These are phyloP conservation scores for Strobilomyces confusus DNA, from an alignment of 768 basidiomycete genomes.

Conservation along the genomic window DNA sequence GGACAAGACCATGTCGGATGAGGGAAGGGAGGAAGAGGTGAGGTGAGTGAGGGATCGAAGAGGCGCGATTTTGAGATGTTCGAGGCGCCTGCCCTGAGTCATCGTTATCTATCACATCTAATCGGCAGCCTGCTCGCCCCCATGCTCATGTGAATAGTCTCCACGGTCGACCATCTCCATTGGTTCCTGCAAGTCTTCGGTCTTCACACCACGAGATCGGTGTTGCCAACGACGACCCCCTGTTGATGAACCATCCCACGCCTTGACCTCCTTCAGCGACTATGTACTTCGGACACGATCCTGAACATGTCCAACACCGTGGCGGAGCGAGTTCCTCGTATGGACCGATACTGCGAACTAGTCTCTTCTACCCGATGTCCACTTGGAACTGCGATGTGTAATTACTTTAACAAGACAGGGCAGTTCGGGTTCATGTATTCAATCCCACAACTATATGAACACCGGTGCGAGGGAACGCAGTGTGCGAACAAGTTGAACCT, in stretches of 20 bases:
- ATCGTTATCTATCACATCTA: conserved; percentile 21
- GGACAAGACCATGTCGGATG: conserved; percentile 61
- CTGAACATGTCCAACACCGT: neutral
- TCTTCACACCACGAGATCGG: neutral
- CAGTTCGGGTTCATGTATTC: no score
- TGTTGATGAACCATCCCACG: no score
- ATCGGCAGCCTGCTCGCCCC: conserved; percentile 14
- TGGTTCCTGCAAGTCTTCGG: neutral
- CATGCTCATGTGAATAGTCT: conserved; percentile 17
- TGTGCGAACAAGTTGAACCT: no score
- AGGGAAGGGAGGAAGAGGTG: conserved; percentile 14
- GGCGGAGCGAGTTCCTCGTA: neutral
- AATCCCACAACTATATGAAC: no score
- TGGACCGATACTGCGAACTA: no score
- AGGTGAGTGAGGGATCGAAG: neutral
- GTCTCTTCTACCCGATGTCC: no score
- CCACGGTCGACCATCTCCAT: neutral
- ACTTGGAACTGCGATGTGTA: no score
- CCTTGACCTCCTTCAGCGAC: no score
- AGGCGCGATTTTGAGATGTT: conserved; percentile 28
- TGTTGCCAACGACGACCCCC: no score
- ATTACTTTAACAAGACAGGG: no score
- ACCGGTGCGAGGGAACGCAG: no score
- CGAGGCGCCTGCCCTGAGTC: conserved; percentile 33
- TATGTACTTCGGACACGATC: neutral